phyloP scores from a whole-genome alignment of 768 basidiomycete genomes.

The Suillus discolor region DNA sequence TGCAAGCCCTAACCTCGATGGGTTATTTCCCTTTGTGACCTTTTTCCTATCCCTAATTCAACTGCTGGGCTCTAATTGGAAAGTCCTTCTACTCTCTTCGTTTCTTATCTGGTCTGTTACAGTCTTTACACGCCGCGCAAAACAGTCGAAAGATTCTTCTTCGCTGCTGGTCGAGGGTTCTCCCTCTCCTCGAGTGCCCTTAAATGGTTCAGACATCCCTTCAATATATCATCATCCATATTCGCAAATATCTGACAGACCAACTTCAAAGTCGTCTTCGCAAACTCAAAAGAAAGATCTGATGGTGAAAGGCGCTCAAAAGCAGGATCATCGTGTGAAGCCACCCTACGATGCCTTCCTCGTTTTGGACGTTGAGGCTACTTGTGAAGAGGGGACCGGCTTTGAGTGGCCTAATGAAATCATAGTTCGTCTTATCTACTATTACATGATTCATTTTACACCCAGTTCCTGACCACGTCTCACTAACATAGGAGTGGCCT shows the following conservation, averaged over 20 bases:
- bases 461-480: constrained; percentile 13
- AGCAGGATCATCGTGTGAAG: constrained; percentile 25
- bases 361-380: constrained; percentile 89
- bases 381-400: constrained; percentile 63
- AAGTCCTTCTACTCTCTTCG: constrained; percentile 5
- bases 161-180: background rate
- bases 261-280: constrained; percentile 5
- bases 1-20: background rate
- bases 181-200: background rate
- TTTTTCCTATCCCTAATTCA: background rate
- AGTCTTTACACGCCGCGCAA: background rate
- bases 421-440: constrained; percentile 61
- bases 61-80: background rate
- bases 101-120: constrained; percentile 13
- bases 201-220: constrained; percentile 18
- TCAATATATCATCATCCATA: constrained; percentile 18
- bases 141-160: background rate
- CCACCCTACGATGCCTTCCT: constrained; percentile 78
- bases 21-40: background rate
- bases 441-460: constrained; percentile 2
- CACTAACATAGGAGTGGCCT: constrained; percentile 77
- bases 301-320: constrained; percentile 9
- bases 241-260: constrained; percentile 12
- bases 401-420: constrained; percentile 95
- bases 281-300: constrained; percentile 9